Evolutionary conservation across 2,329 filamentous ascomycete genomes (phyloP), one percentile per base, ranked within the genome.

Genomic region (Coniochaeta hoffmannii): DNA sequence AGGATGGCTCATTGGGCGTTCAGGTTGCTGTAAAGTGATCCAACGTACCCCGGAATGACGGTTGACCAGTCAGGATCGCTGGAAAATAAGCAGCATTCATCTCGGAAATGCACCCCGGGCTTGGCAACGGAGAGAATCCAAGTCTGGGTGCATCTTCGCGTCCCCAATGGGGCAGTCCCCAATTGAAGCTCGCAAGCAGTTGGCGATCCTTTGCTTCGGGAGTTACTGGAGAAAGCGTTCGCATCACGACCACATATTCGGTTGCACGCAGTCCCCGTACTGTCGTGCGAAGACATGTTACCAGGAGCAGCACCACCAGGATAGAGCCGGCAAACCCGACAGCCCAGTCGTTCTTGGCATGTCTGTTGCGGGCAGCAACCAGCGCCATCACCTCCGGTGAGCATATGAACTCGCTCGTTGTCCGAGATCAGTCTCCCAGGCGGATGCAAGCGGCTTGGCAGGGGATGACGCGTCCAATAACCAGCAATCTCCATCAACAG

Each of bases 71-170:
- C 7, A 24, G 12, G 19, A 19, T 10, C 7, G 2, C 10, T 26
- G 28, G n/a, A 51, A 51, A 31, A 31, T 31, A 51, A 34, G 49
- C 31, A 34, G 31, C 17, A 7, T 31, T 51, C 49, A 51, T 51
- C 28, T 31, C 49, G 30, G 28, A 19, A 34, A 31, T 51, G 49
- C 28, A 51, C 49, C 49, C 49, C 49, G 49, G 28, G 49, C 49
- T 51, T 51, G 49, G 49, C 49, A 51, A 51, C 49, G 49, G 49
- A 51, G 49, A 31, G 4, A 19, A 11, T 34, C 28, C 31, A 51
- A 46, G 41, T 28, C 15, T 46, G 41, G 3, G 3, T 5, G 24
- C 11, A n/a, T 28, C 19, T 28, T 15, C 2, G 6, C 26, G 22
- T 28, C 24, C 14, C 41, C 12, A 46, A 46, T 28, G 22, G 41